phyloP scores from a whole-genome alignment of 1,139 yeast species.

The Kazachstania sp. region DNA sequence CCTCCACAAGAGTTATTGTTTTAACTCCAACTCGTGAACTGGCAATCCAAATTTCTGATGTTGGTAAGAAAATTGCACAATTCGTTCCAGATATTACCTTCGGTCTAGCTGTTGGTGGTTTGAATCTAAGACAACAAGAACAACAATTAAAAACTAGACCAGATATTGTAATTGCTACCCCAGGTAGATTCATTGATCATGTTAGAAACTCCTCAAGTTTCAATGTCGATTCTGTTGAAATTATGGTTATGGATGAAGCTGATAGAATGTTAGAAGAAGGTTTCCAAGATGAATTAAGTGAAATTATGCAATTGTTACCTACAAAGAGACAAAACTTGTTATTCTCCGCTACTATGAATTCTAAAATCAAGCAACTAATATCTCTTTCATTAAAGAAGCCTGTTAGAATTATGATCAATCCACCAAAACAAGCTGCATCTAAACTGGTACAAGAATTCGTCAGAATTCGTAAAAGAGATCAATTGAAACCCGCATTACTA shows the following conservation, averaged over 20 bases:
- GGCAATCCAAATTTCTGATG: constrained; percentile 93
- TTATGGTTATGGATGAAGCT: constrained; percentile 82
- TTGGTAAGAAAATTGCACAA: constrained; percentile 75
- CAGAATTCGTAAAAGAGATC: constrained; percentile 84
- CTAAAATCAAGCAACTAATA: constrained; percentile 77
- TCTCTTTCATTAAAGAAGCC: constrained; percentile 84
- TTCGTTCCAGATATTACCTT: constrained; percentile 67
- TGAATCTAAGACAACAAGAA: constrained; percentile 89
- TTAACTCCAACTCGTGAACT: constrained; percentile 95
- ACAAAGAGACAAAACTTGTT: constrained; percentile 85
- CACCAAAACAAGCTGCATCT: constrained; percentile 86
- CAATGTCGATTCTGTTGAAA: constrained; percentile 82
- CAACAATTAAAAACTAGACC: constrained; percentile 87
- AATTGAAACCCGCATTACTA: constrained; percentile 71
- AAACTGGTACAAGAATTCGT: constrained; percentile 88
- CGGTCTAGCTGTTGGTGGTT: constrained; percentile 97
- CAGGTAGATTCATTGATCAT: constrained; percentile 95
- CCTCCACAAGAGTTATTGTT: constrained; percentile 84
- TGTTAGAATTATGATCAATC: constrained; percentile 90
- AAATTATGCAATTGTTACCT: constrained; percentile 79
- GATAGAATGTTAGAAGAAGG: constrained; percentile 99
- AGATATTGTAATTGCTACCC: constrained; percentile 93
- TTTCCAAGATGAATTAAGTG: constrained; percentile 88
- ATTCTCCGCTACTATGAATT: constrained; percentile 97
- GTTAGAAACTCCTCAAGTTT: constrained; percentile 91